Conservation (phyloP, 345 rosid genomes). For the Tarenaya hassleriana region DNA sequence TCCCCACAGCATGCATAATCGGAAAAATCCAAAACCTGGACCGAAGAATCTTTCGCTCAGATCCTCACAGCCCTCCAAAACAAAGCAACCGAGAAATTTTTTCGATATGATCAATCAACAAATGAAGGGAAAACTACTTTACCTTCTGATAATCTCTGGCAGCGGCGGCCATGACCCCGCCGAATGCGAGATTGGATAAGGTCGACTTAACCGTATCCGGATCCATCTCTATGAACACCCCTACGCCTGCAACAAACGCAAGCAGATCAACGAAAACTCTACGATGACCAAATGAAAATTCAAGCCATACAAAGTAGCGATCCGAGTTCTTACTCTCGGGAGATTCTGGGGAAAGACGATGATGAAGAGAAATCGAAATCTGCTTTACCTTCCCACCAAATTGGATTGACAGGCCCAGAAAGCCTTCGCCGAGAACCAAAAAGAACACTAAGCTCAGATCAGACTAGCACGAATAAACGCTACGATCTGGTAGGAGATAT, state of each 20-base stretch:
- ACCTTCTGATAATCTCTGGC: slow-evolving; percentile 95
- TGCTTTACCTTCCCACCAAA: no score
- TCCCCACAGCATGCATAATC: not conserved
- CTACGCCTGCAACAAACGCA: not conserved
- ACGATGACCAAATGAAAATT: no score
- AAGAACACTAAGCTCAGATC: no score
- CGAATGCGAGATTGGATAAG: slow-evolving; percentile 75
- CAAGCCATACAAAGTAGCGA: no score
- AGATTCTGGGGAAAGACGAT: no score
- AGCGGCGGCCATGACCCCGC: slow-evolving; percentile 96
- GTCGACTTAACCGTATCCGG: slow-evolving; percentile 85
- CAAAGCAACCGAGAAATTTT: not conserved
- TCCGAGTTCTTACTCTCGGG: no score
- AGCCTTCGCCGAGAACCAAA: no score
- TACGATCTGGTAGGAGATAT: no score
- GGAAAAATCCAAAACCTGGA: not conserved
- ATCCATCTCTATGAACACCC: slow-evolving; percentile 49
- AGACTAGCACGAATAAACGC: no score
- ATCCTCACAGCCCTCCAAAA: not conserved
- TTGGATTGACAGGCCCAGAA: no score
- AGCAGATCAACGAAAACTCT: not conserved
- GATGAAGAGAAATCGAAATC: no score
- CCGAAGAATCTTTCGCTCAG: not conserved
- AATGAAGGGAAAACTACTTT: not conserved
- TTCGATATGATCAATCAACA: slow-evolving; percentile 10